Base-by-base conservation (phyloP, 2,329 filamentous ascomycete species). In the Aspergillus jensenii region DNA sequence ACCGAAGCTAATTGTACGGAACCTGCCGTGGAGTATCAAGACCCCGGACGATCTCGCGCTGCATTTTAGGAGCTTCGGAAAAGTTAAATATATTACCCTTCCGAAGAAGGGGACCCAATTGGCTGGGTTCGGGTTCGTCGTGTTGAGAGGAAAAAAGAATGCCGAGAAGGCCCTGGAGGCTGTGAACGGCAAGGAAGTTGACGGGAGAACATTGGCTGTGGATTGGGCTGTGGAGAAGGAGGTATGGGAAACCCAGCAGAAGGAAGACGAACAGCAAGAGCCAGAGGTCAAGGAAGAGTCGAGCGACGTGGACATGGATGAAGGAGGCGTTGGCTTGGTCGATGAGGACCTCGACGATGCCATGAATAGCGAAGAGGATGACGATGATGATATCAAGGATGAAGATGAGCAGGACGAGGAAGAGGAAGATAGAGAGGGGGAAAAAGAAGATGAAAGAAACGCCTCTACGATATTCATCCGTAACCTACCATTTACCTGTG, bases 171-270 rank as follows among this genome's bases (percentile, higher is more conserved):
- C 95, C 2, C 81, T 99, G 57, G 86, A 89, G 59, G 86, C 83
- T 21, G 81, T 98, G 65, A 99, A 98, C 75, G 95, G 93, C 58
- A 97, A 91, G 72, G 86, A 90, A 60, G 83, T 99, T 19, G 93
- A 96, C 72, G 95, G 93, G 2, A 85, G 95, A 67, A 89, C 88
- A 8, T 76, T 99, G 60, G 95, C 93, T 27, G 95, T 99, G 6
- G 95, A 99, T 77, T 99, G 91, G 91, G 93, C 96, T 33, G 92
- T 98, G 3, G 91, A 97, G 60, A 96, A 96, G 78, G 83, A 88
- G 43, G 87, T 88, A 6, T 99, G 91, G 91, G 84, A 93, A 61
- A 82, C 86, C 60, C 80, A 87, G 62, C 78, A 80, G 40, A 82
- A 86, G 54, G 74, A 76, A 2, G 74, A 78, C 6, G 62, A 67